A percentile compares a stretch with the other conserved stretches of the same genome.
These are phyloP conservation scores for Anthostomella pinea DNA, from an alignment of 2,329 filamentous ascomycete species.

Conservation along the genomic window DNA sequence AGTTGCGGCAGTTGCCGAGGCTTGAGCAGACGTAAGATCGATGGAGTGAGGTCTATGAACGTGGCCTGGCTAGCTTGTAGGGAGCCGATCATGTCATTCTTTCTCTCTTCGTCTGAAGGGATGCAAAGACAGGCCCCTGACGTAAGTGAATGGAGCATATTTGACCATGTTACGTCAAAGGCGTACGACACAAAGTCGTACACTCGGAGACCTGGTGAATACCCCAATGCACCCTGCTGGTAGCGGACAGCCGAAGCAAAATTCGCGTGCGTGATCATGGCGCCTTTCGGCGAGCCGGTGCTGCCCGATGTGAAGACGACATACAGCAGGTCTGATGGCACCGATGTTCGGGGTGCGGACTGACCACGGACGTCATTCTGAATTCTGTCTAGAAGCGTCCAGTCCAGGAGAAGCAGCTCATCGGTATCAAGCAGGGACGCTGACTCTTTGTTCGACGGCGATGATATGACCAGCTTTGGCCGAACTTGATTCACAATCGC, in stretches of 20 bases:
- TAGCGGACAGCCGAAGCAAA: background rate
- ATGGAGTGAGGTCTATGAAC: constrained; percentile 1
- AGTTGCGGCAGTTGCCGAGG: background rate
- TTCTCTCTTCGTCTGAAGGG: constrained; percentile 1
- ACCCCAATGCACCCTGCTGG: background rate
- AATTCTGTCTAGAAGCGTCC: too few species aligned
- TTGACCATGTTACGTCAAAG: background rate
- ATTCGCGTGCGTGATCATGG: background rate
- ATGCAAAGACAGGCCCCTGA: constrained; percentile 2
- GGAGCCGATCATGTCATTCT: background rate
- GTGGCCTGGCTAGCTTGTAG: background rate
- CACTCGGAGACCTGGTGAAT: too few species aligned
- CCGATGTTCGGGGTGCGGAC: too few species aligned
- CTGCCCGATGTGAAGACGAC: constrained; percentile 1
- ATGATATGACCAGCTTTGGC: too few species aligned
- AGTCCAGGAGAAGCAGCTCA: too few species aligned
- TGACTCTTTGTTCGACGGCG: too few species aligned
- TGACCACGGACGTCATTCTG: too few species aligned
- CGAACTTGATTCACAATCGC: background rate
- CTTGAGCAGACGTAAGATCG: background rate
- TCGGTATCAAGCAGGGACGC: too few species aligned
- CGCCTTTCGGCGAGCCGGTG: background rate
- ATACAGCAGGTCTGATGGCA: constrained; percentile 1
- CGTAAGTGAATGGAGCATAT: background rate
- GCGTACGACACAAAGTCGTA: constrained; percentile 2